A percentile compares a stretch with the other conserved stretches of the same genome.
These are phyloP conservation scores for Podila horticola DNA, from an alignment of 192 early-diverging fungal species.

Conservation along the genomic window DNA sequence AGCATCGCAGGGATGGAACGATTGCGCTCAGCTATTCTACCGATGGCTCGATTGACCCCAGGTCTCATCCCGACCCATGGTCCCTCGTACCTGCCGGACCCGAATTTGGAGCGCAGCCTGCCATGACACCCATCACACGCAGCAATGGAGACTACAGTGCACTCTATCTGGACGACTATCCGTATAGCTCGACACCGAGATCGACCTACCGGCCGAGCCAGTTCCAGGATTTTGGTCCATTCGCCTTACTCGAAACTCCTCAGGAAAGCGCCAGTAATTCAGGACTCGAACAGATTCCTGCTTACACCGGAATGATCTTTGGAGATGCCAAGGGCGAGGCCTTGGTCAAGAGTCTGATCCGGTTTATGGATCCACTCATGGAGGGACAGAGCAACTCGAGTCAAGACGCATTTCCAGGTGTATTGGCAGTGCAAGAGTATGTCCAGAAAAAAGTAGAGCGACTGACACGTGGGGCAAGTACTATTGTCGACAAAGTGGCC, in stretches of 20 bases:
- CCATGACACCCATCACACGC: constrained; percentile 12
- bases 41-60: constrained; percentile 48
- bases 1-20: constrained; percentile 43
- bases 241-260: constrained; percentile 24
- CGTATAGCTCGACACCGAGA: constrained; percentile 19
- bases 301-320: constrained; percentile 62
- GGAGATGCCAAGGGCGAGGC: constrained; percentile 70
- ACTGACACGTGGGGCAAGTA: constrained; percentile 55
- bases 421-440: constrained; percentile 41
- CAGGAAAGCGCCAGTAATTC: constrained; percentile 9
- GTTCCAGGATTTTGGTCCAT: constrained; percentile 51
- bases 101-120: constrained; percentile 33
- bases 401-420: constrained; percentile 16
- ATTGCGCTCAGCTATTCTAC: constrained; percentile 42
- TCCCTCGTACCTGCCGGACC: constrained; percentile 28
- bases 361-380: constrained; percentile 56
- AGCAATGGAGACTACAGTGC: constrained; percentile 16
- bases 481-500: constrained; percentile 46
- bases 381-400: constrained; percentile 10
- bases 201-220: constrained; percentile 12
- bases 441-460: constrained; percentile 50
- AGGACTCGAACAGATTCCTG: constrained; percentile 42
- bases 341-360: constrained; percentile 64
- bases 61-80: constrained; percentile 51
- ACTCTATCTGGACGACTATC: constrained; percentile 41